Base-by-base conservation (phyloP, 2,329 filamentous ascomycete species). In the Colletotrichum sp. region DNA sequence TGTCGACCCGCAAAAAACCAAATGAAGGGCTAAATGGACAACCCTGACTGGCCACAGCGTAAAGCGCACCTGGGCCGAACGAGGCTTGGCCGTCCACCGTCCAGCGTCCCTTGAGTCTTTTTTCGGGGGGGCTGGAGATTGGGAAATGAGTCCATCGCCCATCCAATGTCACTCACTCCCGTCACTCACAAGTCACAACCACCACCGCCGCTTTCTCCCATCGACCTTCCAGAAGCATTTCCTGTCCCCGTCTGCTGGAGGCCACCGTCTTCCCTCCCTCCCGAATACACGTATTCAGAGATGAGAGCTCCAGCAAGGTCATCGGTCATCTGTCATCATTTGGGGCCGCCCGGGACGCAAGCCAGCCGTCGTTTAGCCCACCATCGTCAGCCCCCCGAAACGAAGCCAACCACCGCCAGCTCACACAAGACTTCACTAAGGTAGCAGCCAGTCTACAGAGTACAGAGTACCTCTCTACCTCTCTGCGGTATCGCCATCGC, bases 111-210 rank as follows among this genome's bases (percentile, higher is more conserved):
- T 39, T 67, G 44, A 44, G 36, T 66, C 32, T 55, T 68, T 67
- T 69, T 64, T 55, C 28, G 55, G 55, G n/a, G 60, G 55, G 39
- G 60, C 60, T 65, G 68, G 72, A 75, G 71, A 71, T 75, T 65
- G 68, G 44, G 68, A 71, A 71, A 71, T 75, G 72, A 71, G 52
- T 52, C 44, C 66, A 16, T 15, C 24, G n/a, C 30, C 69, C 26
- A 62, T 44, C 44, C 44, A 52, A 52, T 52, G 44, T 52, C 18
- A 49, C 39, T 49, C 39, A 49, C 28, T n/a, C 49, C 24, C 21
- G 21, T 28, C 24, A 36, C 8, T 59, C 28, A n/a, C 59, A 10
- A 36, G 8, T 59, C 28, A n/a, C 59, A 10, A 62, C 62, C 7
- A 30, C 28, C 18, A 13, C 7, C 18, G 4, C 32, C 59, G 36